Conservation (phyloP, 2,329 filamentous ascomycete genomes). For the Amphichorda felina region DNA sequence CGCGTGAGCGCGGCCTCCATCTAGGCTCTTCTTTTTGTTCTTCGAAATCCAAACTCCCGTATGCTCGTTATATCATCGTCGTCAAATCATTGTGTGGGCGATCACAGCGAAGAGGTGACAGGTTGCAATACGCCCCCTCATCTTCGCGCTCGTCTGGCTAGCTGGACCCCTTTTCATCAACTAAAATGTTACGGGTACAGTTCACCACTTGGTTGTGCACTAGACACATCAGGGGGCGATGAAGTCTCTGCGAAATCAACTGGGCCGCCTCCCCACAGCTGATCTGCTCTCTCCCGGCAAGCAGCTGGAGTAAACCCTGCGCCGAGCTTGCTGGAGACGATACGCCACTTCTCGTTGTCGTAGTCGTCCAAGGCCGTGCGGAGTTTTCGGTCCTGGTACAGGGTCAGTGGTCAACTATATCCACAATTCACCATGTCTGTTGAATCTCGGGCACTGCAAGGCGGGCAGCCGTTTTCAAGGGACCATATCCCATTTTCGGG, state of each 20-base stretch:
- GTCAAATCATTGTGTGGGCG: no score
- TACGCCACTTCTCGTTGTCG: constrained; percentile 87
- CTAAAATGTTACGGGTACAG: background rate
- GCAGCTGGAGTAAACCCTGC: constrained; percentile 79
- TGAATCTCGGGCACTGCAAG: no score
- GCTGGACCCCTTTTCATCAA: background rate
- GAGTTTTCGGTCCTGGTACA: constrained; percentile 61
- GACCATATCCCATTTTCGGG: no score
- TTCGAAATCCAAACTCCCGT: no score
- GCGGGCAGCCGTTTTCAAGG: no score
- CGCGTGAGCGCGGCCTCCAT: background rate
- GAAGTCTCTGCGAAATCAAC: constrained; percentile 41
- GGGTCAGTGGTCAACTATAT: constrained; percentile 1
- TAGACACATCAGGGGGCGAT: constrained; percentile 22
- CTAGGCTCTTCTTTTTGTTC: background rate
- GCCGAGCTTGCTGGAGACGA: constrained; percentile 82
- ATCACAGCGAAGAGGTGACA: no score
- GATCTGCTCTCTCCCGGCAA: constrained; percentile 68
- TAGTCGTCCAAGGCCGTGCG: constrained; percentile 69
- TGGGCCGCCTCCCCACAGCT: constrained; percentile 37
- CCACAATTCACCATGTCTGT: no score
- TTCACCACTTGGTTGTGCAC: background rate
- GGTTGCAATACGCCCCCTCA: no score
- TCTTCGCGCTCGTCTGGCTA: no score
- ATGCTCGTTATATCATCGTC: no score